Conservation (phyloP, 129 eudicot genomes). For the Heracleum sosnowskyi region DNA sequence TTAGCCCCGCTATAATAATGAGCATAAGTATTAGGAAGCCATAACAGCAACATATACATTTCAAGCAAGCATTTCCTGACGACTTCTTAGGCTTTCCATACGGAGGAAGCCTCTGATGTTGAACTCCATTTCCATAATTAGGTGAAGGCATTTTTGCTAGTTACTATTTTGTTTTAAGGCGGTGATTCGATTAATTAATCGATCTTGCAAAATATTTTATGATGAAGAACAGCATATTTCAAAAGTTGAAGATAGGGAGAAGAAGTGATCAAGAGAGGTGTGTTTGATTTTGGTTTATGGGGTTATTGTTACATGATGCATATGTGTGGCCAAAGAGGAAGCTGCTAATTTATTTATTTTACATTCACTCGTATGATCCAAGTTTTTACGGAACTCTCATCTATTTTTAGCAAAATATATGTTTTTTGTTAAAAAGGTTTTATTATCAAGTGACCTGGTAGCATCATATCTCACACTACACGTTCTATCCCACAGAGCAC, state of each 20-base stretch:
- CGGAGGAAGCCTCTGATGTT: conserved; percentile 15
- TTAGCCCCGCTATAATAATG: conserved; percentile 6
- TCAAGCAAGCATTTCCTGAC: conserved; percentile 18
- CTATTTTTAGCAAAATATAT: neutral
- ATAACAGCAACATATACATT: conserved; percentile 43
- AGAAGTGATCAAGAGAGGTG: neutral
- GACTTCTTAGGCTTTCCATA: conserved; percentile 1
- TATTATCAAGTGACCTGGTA: neutral
- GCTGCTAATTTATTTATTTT: neutral
- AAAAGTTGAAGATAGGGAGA: neutral
- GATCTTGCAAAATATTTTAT: neutral
- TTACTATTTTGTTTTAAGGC: neutral
- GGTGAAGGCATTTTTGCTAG: conserved; percentile 14
- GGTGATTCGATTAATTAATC: neutral
- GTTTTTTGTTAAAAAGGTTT: neutral
- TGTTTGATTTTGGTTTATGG: conserved; percentile 21
- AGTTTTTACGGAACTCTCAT: neutral
- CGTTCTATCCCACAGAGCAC: neutral
- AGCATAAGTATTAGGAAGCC: conserved; percentile 38
- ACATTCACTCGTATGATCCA: neutral
- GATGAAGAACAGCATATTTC: neutral
- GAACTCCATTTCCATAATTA: neutral
- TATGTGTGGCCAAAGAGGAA: conserved; percentile 17
- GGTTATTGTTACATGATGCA: conserved; percentile 4
- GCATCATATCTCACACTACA: too few relatives aligned